Base-by-base conservation (phyloP, 2,329 filamentous ascomycete species). In the Alternaria arbusti region DNA sequence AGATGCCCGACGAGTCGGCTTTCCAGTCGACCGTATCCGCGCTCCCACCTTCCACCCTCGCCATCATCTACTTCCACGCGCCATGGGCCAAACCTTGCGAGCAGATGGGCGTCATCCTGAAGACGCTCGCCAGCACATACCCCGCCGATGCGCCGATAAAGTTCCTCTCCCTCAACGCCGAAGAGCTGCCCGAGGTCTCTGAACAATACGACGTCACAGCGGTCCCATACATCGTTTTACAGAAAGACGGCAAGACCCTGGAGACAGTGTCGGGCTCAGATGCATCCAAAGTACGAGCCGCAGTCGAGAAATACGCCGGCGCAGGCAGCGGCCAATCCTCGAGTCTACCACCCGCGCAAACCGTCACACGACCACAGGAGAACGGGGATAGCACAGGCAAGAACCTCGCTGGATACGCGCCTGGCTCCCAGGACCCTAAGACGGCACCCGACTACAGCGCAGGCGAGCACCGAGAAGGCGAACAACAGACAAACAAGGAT, bases 11-110 rank as follows among this genome's bases (percentile, higher is more conserved):
- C 72, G 88, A 93, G 74, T 83, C 86, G 70, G 89, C 89, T 73
- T 97, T 96, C 89, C 85, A 89, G 70, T 83, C 88, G 69, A 86
- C 91, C 76, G 84, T 92, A 66, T 84, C 86, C 90, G 26, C 79
- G 89, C n/a, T 94, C 13, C 87, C 92, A 11, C 77, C 90, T 2
- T 87, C 89, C 15, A 88, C 91, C 15, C 88, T 97, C 64, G 86
- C 95, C 67, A 86, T 97, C 76, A 88, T 97, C 77, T 97, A 94
- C 79, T 99, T 99, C 86, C 92, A 98, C 80, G 94, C 96, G 20
- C 92, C 94, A 70, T 99, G 96, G 96, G 96, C 96, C 28, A 94
- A 94, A 63, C 96, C 96, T 49, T 98, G 96, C 85, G 90, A 92
- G 67, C 94, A 97, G 82, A 98, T 98, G 94, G 89, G 88, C 71